These are phyloP conservation scores for Brasilioporus rufonigricans DNA, from an alignment of 768 basidiomycete genomes.

Conservation along the genomic window DNA sequence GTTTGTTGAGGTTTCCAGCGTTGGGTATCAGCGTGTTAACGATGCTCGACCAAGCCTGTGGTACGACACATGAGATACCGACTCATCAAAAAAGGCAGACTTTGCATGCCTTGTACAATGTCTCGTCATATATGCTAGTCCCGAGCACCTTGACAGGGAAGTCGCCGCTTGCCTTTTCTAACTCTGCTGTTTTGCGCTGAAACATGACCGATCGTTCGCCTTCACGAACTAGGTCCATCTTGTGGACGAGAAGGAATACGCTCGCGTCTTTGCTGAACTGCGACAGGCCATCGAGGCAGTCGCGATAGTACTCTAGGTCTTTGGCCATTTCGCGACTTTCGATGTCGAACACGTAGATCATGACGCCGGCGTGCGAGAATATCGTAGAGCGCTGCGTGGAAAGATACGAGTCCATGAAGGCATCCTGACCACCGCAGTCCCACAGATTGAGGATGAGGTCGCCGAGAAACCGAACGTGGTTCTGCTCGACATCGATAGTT, in stretches of 20 bases:
- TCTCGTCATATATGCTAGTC: slow-evolving; percentile 97
- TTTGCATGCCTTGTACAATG: slow-evolving; percentile 77
- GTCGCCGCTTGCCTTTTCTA: slow-evolving; percentile 66
- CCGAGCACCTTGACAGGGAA: slow-evolving; percentile 72
- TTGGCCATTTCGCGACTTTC: slow-evolving; percentile 80
- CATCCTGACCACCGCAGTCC: slow-evolving; percentile 98
- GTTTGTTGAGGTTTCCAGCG: slow-evolving; percentile 81
- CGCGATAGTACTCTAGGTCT: slow-evolving; percentile 89
- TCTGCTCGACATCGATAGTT: slow-evolving; percentile 97
- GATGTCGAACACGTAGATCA: slow-evolving; percentile 98
- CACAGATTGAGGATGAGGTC: slow-evolving; percentile 95
- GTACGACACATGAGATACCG: slow-evolving; percentile 7
- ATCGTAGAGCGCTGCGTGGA: slow-evolving; percentile 89
- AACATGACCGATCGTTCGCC: slow-evolving; percentile 54
- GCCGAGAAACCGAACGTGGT: slow-evolving; percentile 94
- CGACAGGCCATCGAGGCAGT: slow-evolving; percentile 81
- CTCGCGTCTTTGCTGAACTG: slow-evolving; percentile 79
- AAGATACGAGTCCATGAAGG: slow-evolving; percentile 97
- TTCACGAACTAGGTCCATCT: slow-evolving; percentile 91
- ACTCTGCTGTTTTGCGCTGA: slow-evolving; percentile 69
- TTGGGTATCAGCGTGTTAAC: slow-evolving; percentile 97
- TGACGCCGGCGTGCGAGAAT: slow-evolving; percentile 93
- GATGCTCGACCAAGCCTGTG: slow-evolving; percentile 95
- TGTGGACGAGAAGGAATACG: slow-evolving; percentile 91
- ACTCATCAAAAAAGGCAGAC: not conserved